These are phyloP conservation scores for Zygnema circumcarinatum DNA, from an alignment of 139 green algal species.

Conservation along the genomic window DNA sequence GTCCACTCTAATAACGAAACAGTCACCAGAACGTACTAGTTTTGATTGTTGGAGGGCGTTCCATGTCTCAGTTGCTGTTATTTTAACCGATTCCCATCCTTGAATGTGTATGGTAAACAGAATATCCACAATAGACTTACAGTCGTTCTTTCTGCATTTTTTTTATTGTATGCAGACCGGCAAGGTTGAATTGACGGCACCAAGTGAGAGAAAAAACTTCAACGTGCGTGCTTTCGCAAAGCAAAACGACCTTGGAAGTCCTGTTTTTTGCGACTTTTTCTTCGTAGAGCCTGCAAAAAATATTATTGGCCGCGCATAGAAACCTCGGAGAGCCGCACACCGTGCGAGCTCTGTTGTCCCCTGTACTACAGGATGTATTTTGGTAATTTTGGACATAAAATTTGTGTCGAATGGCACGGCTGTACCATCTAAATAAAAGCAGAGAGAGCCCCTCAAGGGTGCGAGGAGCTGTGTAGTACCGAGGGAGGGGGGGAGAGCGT, in stretches of 20 bases:
- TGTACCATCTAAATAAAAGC: too few relatives aligned
- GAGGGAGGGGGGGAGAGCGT: background rate
- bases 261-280: slow-evolving; percentile 44
- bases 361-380: too few relatives aligned
- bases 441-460: too few relatives aligned
- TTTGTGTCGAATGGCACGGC: too few relatives aligned
- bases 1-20: background rate
- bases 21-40: background rate
- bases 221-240: slow-evolving; percentile 42
- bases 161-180: slow-evolving; percentile 20
- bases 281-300: background rate
- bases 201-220: slow-evolving; percentile 8
- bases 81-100: background rate
- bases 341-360: too few relatives aligned
- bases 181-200: background rate
- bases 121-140: too few relatives aligned
- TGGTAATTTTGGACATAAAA: too few relatives aligned
- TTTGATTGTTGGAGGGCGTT: background rate
- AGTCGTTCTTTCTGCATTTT: too few relatives aligned
- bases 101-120: too few relatives aligned
- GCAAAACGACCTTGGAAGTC: slow-evolving; percentile 17
- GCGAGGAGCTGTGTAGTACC: too few relatives aligned
- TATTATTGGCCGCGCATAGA: too few relatives aligned
- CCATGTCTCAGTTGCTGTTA: background rate
- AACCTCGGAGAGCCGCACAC: too few relatives aligned